phyloP scores from a whole-genome alignment of 2,329 filamentous ascomycete genomes.

The Hymenoscyphus infarciens region DNA sequence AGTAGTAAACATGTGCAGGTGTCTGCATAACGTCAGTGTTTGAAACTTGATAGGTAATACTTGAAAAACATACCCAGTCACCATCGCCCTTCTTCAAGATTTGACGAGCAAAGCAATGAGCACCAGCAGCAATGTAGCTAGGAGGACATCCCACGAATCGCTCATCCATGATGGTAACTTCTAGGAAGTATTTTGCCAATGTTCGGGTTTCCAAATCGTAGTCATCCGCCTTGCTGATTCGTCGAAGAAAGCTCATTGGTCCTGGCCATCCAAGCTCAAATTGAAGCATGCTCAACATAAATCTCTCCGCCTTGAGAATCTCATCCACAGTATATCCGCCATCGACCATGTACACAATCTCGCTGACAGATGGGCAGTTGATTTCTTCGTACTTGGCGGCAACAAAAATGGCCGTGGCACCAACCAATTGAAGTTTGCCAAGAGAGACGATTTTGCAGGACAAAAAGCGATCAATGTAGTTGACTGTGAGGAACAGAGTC shows the following conservation, averaged over 20 bases:
- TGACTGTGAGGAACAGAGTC: slow-evolving; percentile 90
- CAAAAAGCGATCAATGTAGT: slow-evolving; percentile 96
- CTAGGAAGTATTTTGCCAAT: slow-evolving; percentile 94
- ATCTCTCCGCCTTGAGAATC: slow-evolving; percentile 93
- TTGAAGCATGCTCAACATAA: slow-evolving; percentile 95
- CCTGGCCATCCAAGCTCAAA: slow-evolving; percentile 98
- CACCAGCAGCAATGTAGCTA: slow-evolving; percentile 85
- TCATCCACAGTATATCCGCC: slow-evolving; percentile 84
- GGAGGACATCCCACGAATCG: slow-evolving; percentile 88
- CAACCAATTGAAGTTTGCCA: slow-evolving; percentile 91
- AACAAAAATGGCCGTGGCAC: slow-evolving; percentile 91
- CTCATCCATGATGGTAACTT: slow-evolving; percentile 96
- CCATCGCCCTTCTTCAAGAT: slow-evolving; percentile 92
- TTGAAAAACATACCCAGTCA: slow-evolving; percentile 69
- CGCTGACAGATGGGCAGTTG: slow-evolving; percentile 89
- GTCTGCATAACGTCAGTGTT: slow-evolving; percentile 48
- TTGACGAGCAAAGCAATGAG: slow-evolving; percentile 85
- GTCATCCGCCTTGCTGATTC: slow-evolving; percentile 97
- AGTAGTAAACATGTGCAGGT: slow-evolving; percentile 83
- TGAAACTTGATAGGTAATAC: background rate
- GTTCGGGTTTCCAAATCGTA: slow-evolving; percentile 95
- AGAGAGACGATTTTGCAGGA: slow-evolving; percentile 93
- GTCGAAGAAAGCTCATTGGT: slow-evolving; percentile 94
- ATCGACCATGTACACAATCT: slow-evolving; percentile 99
- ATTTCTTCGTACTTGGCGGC: slow-evolving; percentile 99